A percentile compares a stretch with the other conserved stretches of the same genome.
Evolutionary conservation across 2,329 filamentous ascomycete genomes (phyloP).

Genomic region (Phyllachora maydis): DNA sequence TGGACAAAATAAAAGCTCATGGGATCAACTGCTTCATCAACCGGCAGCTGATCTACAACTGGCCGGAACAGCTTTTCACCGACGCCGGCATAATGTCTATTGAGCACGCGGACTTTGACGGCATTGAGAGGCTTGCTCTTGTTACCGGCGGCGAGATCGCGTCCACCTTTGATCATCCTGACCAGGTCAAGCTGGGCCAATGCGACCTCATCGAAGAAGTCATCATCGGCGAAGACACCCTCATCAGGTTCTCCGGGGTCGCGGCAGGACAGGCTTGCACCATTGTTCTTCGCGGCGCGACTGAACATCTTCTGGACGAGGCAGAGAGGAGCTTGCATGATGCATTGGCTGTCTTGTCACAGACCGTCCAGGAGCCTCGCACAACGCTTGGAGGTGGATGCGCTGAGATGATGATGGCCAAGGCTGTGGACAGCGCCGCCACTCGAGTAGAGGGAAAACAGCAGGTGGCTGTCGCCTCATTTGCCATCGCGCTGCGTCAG

Average conservation of each 20-base stretch:
- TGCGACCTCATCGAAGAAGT: slow-evolving; percentile 95
- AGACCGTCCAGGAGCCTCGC: slow-evolving; percentile 85
- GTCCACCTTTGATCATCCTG: slow-evolving; percentile 93
- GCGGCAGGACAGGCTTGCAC: slow-evolving; percentile 89
- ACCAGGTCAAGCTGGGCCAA: slow-evolving; percentile 86
- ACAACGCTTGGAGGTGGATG: slow-evolving; percentile 91
- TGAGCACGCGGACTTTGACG: slow-evolving; percentile 97
- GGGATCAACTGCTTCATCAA: slow-evolving; percentile 99
- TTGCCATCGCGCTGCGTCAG: slow-evolving; percentile 75
- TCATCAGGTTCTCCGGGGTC: slow-evolving; percentile 95
- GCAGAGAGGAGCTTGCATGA: slow-evolving; percentile 92
- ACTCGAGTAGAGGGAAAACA: slow-evolving; percentile 95
- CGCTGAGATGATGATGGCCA: slow-evolving; percentile 97
- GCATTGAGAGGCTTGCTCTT: slow-evolving; percentile 82
- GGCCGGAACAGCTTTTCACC: slow-evolving; percentile 96
- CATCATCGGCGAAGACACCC: slow-evolving; percentile 91
- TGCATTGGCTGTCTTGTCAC: slow-evolving; percentile 84
- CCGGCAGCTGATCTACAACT: slow-evolving; percentile 98
- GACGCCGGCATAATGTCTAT: slow-evolving; percentile 97
- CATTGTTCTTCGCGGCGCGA: slow-evolving; percentile 86
- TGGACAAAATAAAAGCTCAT: slow-evolving; percentile 95
- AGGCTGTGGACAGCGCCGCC: slow-evolving; percentile 84
- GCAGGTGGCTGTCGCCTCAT: slow-evolving; percentile 78
- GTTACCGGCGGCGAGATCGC: slow-evolving; percentile 96
- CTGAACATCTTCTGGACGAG: slow-evolving; percentile 91